Base-by-base conservation (phyloP, 306 rosid species). In the Fragaria ananassa region DNA sequence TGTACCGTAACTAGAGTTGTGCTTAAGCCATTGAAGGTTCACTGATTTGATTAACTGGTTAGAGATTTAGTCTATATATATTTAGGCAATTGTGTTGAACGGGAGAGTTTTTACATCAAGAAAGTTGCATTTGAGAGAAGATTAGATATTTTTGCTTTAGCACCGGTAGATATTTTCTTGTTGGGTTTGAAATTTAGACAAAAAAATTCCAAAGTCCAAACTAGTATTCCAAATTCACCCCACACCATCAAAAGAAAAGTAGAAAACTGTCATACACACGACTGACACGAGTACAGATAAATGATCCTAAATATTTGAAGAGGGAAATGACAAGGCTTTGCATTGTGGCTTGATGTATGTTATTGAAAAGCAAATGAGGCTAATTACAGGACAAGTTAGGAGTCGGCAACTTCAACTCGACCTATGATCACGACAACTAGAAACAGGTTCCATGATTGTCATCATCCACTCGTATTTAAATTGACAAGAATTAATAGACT, bases 361-460 rank as follows among this genome's bases (percentile, higher is more conserved):
- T 54, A 54, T 51, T n/a, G 61, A 2, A 21, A 56, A 56, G 29
- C 61, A n/a, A 8, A n/a, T n/a, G 57, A 8, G 61, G 13, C 3
- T 8, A 56, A 56, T 56, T 56, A 56, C 14, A 8, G 9, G 29
- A 56, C 61, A 21, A 56, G 57, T 51, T 18, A 56, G 61, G 5
- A 56, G 61, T 56, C 61, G 61, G 61, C 61, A n/a, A 54, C 61
- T 54, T 54, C 29, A 54, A 54, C 29, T 54, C 61, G 10, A 51
- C 18, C 9, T 51, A 18, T 18, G 21, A 51, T 51, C 57, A 54
- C 1, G 61, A 56, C 61, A 56, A 54, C 61, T n/a, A 9, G 12
- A 56, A 54, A n/a, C 29, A 8, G 12, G 61, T 54, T 54, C 61
- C 27, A 54, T n/a, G 3, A 17, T 50, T 17, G 21, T 49, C 54